Conservation (phyloP, 345 rosid species). For the Laguncularia racemosa region DNA sequence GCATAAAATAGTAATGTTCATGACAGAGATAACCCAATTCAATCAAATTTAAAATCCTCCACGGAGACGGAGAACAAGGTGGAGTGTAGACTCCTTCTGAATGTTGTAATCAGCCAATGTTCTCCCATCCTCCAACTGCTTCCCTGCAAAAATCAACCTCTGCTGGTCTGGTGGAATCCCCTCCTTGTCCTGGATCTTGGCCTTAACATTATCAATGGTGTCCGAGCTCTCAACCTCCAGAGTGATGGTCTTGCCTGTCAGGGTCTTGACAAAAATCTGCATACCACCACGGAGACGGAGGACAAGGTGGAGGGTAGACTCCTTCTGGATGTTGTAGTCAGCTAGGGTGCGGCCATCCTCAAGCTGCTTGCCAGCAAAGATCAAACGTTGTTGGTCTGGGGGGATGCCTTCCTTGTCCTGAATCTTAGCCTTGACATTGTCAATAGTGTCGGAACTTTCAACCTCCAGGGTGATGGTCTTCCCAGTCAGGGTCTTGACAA, state of each 20-base stretch:
- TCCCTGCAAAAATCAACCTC: constrained; percentile 28
- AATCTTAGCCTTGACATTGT: constrained; percentile 37
- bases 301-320: constrained; percentile 32
- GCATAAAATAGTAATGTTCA: neutral
- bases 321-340: constrained; percentile 33
- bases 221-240: constrained; percentile 28
- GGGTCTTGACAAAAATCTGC: constrained; percentile 36
- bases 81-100: constrained; percentile 34
- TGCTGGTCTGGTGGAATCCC: constrained; percentile 38
- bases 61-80: constrained; percentile 30
- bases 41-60: constrained; percentile 22
- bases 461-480: constrained; percentile 38
- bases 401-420: constrained; percentile 45
- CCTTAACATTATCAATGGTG: constrained; percentile 29
- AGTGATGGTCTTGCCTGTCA: constrained; percentile 28
- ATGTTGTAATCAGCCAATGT: constrained; percentile 32
- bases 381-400: constrained; percentile 37
- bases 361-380: constrained; percentile 37
- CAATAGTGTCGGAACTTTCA: constrained; percentile 35
- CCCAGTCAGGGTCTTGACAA: constrained; percentile 30
- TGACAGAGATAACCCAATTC: constrained; percentile 9
- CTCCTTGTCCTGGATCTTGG: constrained; percentile 34
- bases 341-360: constrained; percentile 29
- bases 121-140: constrained; percentile 31
- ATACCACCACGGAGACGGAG: constrained; percentile 37